Base-by-base conservation (phyloP, 2,329 filamentous ascomycete genomes). In the Tolypocladium sp. region DNA sequence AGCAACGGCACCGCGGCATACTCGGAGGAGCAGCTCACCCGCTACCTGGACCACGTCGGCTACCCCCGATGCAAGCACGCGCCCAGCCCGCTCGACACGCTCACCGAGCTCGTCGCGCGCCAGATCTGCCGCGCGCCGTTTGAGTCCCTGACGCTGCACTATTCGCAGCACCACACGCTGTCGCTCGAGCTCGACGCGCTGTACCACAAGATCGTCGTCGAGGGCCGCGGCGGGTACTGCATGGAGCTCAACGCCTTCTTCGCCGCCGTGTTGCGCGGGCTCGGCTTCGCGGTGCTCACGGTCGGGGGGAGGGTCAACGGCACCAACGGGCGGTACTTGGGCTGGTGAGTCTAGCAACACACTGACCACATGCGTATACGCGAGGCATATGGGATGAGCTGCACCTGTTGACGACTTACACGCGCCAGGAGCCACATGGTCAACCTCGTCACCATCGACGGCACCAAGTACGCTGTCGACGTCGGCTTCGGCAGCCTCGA, bases 381-480 rank as follows among this genome's bases (percentile, higher is more conserved):
- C 1, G 41, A 41, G 22, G n/a, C n/a, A 35, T 8, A 2, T 37
- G n/a, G n/a, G 59, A 69, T 69, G 20, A 60, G 40, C 20, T n/a
- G 40, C 65, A n/a, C n/a, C n/a, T 2, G 66, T 63, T 61, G 69
- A 40, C 25, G 49, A 6, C 22, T 22, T 15, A n/a, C 35, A 42
- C 12, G 44, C 20, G 13, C 8, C 37, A 79, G 83, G 82, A 72
- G 73, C 17, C 85, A 88, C 68, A 82, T 86, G 76, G 73, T 85
- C 58, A 82, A 84, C 64, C 77, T 88, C 58, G 78, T 87, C 54
- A 80, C 74, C 33, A 76, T 89, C 27, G 70, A 74, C 22, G 44
- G 44, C 44, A 7, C 15, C 44, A 15, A 3, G 22, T 17, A 49
- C 44, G 44, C 25, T 25, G 44, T 49, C 44, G 44, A 49, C 44